Percentiles rank a stretch among this genome's conserved stretches.
These are phyloP conservation scores for Cucurbitaria berberidis DNA, from an alignment of 2,329 filamentous ascomycete species.

Conservation along the genomic window DNA sequence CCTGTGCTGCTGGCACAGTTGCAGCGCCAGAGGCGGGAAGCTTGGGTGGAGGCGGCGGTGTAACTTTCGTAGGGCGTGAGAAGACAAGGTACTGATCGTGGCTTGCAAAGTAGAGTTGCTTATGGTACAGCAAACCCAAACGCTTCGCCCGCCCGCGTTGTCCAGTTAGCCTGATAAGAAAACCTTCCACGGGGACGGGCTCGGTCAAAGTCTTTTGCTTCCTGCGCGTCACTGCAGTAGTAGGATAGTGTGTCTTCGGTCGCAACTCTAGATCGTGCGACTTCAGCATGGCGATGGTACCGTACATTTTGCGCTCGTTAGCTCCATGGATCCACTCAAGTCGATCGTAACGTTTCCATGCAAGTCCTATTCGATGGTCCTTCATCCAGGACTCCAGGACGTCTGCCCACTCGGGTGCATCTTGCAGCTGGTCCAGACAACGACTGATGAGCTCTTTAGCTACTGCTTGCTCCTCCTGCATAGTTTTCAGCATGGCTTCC, in stretches of 20 bases:
- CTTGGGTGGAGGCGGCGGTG: slow-evolving; percentile 63
- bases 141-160: slow-evolving; percentile 65
- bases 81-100: slow-evolving; percentile 70
- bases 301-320: slow-evolving; percentile 72
- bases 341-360: slow-evolving; percentile 72
- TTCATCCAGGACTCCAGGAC: slow-evolving; percentile 65
- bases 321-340: slow-evolving; percentile 71
- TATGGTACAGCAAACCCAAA: slow-evolving; percentile 67
- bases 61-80: slow-evolving; percentile 64
- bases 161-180: slow-evolving; percentile 68
- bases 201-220: slow-evolving; percentile 58
- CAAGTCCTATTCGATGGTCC: slow-evolving; percentile 66
- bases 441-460: slow-evolving; percentile 62
- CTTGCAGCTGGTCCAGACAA: slow-evolving; percentile 65
- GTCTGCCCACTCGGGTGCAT: slow-evolving; percentile 64
- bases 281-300: slow-evolving; percentile 69
- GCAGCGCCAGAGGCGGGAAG: slow-evolving; percentile 53
- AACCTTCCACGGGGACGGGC: slow-evolving; percentile 69
- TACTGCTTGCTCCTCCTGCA: slow-evolving; percentile 61
- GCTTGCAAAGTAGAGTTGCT: slow-evolving; percentile 68
- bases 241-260: slow-evolving; percentile 69
- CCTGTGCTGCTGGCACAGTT: slow-evolving; percentile 59
- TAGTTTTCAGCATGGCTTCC: slow-evolving; percentile 52
- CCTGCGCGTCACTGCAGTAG: slow-evolving; percentile 51
- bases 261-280: slow-evolving; percentile 71